Base-by-base conservation (phyloP, 768 basidiomycete genomes). In the Tylopilus intermedius region DNA sequence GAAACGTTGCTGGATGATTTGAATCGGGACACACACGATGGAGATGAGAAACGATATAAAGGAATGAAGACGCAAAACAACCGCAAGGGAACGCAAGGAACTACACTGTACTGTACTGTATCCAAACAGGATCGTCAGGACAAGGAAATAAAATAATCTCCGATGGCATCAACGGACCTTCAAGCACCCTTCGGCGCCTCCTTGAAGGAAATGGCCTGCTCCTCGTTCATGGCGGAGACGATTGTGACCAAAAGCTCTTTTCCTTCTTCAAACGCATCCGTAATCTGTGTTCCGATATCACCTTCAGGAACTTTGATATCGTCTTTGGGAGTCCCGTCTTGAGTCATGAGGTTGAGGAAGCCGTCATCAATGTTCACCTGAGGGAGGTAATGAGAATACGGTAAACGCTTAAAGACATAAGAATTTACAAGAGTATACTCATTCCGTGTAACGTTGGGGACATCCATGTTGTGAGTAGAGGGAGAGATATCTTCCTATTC, bases 381-480 rank as follows among this genome's bases (percentile, higher is more conserved):
- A 13, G 33, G 24, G 38, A 38, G 15, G 26, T 1, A 29, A 37
- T 64, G 29, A 62, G 53, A 55, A 9, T 14, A 7, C 6, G 30
- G 15, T 8, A 24, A 30, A 51, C 1, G 11, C 22, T 29, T 32
- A 8, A 58, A 51, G 41, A 43, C 47, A 55, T 48, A 44, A 43
- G 26, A 14, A 45, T 78, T 66, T 69, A 92, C 89, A 67, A 99
- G 86, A 66, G 86, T 80, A 80, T 85, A 98, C 83, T 99, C 96
- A 55, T 75, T 79, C 71, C 95, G 90, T 45, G 27, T 56, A 69
- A 99, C 93, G 75, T 96, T 90, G 72, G 95, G 95, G 66, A 96
- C 95, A 62, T 97, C 94, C 91, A 99, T 94, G 80, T 99, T 99
- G 83, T 99, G 96, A 71, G 95, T 99, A 68, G 93, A 95, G 65